Base-by-base conservation (phyloP, 2,329 filamentous ascomycete genomes). In the Trichoderma brevicompactum region DNA sequence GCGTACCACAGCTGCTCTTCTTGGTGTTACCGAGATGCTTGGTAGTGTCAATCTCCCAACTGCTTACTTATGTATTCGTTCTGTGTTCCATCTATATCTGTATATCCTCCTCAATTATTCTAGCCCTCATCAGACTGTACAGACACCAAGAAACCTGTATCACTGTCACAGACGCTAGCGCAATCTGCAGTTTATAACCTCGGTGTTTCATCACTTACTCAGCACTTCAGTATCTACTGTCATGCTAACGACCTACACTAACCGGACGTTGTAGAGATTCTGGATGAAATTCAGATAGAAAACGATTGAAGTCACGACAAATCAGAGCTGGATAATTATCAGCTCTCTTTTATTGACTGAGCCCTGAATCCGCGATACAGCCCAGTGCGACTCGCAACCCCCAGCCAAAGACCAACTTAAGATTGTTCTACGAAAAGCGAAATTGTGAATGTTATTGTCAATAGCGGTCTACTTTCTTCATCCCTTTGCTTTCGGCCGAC, bases 91-190 rank as follows among this genome's bases (percentile, higher is more conserved):
- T 36, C 17, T 46, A n/a, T 23, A 52, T 36, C 12, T 38, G n/a
- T 38, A 12, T 10, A 5, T 36, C 46, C 41, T 58, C 54, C 41
- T 46, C 54, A 36, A 34, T 40, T 46, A 4, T 58, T 36, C 10
- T 38, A 19, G 28, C 13, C 41, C 19, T 48, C 7, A 17, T 10
- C 41, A 13, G 23, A n/a, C 38, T 52, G 34, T 28, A 62, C 58
- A 52, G 28, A 41, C 38, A 28, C 36, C 48, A 34, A 53, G 13
- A 17, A 36, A 36, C n/a, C 32, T 36, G 58, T 52, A 53, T 23
- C 58, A 62, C 58, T 46, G n/a, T 61, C 38, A 52, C 38, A 62
- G 9, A 23, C 15, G 7, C 58, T 53, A 43, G 34, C 52, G 48
- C 40, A 43, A 53, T 62, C 58, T 44, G 10, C n/a, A 44, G 43